Percentiles rank a stretch among this genome's conserved stretches.
Conservation (phyloP, 768 basidiomycete genomes). For the Leccinum subgranulosum region DNA sequence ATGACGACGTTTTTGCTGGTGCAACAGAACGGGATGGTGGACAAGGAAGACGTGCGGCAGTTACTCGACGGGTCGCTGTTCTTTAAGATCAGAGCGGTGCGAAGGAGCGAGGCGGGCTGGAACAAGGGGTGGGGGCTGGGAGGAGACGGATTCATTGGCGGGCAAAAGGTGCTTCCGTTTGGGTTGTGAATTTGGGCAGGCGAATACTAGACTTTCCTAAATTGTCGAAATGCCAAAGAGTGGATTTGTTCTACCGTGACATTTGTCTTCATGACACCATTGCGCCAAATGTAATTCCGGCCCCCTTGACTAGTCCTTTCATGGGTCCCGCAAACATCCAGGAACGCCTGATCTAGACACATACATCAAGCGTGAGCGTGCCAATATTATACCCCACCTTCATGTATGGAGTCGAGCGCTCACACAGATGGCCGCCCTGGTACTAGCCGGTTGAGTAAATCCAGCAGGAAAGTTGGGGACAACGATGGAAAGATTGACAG, state of each 20-base stretch:
- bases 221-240: background rate
- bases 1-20: slow-evolving; percentile 36
- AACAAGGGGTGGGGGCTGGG: slow-evolving; percentile 30
- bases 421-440: slow-evolving; percentile 31
- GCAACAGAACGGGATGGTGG: slow-evolving; percentile 38
- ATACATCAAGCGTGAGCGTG: background rate
- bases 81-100: slow-evolving; percentile 30
- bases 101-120: slow-evolving; percentile 21
- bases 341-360: background rate
- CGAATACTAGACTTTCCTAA: slow-evolving; percentile 2
- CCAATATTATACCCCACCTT: background rate
- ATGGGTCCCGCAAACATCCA: slow-evolving; percentile 20
- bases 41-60: slow-evolving; percentile 40
- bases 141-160: slow-evolving; percentile 31
- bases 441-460: slow-evolving; percentile 37
- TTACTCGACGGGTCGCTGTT: slow-evolving; percentile 41
- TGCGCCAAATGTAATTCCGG: background rate
- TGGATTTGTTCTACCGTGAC: background rate
- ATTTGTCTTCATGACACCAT: slow-evolving; percentile 1
- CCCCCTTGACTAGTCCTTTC: background rate
- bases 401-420: slow-evolving; percentile 20
- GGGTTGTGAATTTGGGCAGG: slow-evolving; percentile 12
- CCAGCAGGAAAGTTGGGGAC: slow-evolving; percentile 47
- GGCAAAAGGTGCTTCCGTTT: slow-evolving; percentile 29
- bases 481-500: slow-evolving; percentile 37